phyloP scores from a whole-genome alignment of 2,329 filamentous ascomycete genomes.

The Talaromyces albobiverticillius region DNA sequence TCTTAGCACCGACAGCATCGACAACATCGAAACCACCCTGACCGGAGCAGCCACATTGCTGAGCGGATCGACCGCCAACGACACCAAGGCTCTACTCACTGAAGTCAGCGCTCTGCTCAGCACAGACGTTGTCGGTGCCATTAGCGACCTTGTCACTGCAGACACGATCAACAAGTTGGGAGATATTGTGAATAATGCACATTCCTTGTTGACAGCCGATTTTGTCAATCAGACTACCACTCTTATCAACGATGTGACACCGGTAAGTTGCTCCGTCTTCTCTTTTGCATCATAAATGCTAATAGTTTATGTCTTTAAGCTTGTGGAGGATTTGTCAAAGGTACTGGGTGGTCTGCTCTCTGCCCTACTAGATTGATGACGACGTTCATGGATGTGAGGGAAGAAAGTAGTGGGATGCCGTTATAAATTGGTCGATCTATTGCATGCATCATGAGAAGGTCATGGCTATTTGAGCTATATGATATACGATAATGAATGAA shows the following conservation, averaged over 20 bases:
- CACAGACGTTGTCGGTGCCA: conserved; percentile 23
- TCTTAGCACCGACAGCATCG: conserved; percentile 20
- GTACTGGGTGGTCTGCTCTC: conserved; percentile 14
- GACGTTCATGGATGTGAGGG: not conserved
- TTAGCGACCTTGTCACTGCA: conserved; percentile 22
- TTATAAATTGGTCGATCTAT: not conserved
- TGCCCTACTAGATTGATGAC: conserved; percentile 7
- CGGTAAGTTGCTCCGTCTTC: conserved; percentile 21
- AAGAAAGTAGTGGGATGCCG: not conserved
- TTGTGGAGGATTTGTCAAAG: conserved; percentile 27
- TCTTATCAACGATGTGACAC: conserved; percentile 31
- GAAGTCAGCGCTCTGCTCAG: conserved; percentile 28
- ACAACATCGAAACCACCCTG: conserved; percentile 15
- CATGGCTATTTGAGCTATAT: not conserved
- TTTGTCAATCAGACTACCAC: conserved; percentile 29
- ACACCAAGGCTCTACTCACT: conserved; percentile 25
- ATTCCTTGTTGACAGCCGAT: conserved; percentile 23
- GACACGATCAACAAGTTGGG: conserved; percentile 23
- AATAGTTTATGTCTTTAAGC: conserved; percentile 15
- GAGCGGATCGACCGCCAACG: conserved; percentile 27
- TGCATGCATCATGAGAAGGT: not conserved
- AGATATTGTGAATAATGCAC: conserved; percentile 26
- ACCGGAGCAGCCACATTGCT: conserved; percentile 19
- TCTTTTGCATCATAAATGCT: not conserved
- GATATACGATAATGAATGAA: not conserved